Conservation (phyloP, 495 filamentous ascomycete genomes). For the Aspergillus wentii region DNA sequence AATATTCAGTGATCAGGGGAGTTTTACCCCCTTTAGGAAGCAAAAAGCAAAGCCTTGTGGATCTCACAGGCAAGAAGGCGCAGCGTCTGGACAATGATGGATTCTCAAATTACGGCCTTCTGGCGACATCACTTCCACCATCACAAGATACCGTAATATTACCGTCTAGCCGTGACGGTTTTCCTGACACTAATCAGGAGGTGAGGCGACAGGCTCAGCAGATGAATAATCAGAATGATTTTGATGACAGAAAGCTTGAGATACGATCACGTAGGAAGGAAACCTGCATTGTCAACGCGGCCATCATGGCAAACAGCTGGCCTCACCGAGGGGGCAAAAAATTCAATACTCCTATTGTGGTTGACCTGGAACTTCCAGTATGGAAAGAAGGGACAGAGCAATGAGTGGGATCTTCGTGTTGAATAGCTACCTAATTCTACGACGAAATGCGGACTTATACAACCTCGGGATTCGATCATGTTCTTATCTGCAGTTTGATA, state of each 20-base stretch:
- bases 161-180: background rate
- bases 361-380: constrained; percentile 71
- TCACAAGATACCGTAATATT: constrained; percentile 5
- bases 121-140: constrained; percentile 2
- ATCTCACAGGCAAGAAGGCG: constrained; percentile 47
- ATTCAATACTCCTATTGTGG: constrained; percentile 71
- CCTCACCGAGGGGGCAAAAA: constrained; percentile 54
- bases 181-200: too few species aligned
- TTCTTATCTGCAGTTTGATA: too few species aligned
- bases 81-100: constrained; percentile 37
- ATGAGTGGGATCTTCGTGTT: too few species aligned
- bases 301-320: constrained; percentile 64
- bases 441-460: too few species aligned
- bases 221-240: constrained; percentile 2
- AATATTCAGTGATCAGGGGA: constrained; percentile 4
- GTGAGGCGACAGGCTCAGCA: background rate
- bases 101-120: constrained; percentile 9
- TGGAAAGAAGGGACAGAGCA: too few species aligned
- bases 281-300: constrained; percentile 74
- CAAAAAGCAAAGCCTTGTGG: constrained; percentile 55
- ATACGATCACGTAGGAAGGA: constrained; percentile 51
- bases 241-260: constrained; percentile 12
- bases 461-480: too few species aligned
- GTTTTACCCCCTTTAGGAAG: constrained; percentile 32
- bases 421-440: too few species aligned